Conservation (phyloP, 805 yeast genomes). For the Candida methanosorbosa region DNA sequence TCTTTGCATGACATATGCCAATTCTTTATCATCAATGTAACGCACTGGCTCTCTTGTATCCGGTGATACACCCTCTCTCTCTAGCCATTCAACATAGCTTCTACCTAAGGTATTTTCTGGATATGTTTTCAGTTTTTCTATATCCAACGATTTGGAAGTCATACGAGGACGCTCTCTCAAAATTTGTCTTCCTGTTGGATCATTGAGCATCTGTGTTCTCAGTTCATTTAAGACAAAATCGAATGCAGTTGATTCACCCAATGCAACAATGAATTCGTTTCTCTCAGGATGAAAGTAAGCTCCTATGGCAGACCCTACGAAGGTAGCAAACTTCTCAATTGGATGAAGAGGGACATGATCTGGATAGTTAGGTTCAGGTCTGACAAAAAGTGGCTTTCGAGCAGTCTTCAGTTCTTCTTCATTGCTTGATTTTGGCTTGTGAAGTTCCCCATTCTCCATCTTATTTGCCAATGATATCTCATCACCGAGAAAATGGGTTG, state of each 20-base stretch:
- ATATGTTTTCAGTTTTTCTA: conserved; percentile 46
- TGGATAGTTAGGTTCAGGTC: conserved; percentile 45
- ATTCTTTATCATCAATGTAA: conserved; percentile 81
- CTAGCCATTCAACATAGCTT: conserved; percentile 75
- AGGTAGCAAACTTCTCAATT: conserved; percentile 55
- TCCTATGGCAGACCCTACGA: conserved; percentile 68
- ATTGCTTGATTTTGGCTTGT: conserved; percentile 22
- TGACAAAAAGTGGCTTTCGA: conserved; percentile 22
- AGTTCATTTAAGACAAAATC: conserved; percentile 54
- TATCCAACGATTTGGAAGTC: conserved; percentile 60
- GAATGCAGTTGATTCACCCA: conserved; percentile 87
- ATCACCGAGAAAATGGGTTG: conserved; percentile 19
- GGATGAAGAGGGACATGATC: conserved; percentile 71
- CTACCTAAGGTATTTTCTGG: conserved; percentile 71
- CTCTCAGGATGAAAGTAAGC: conserved; percentile 71
- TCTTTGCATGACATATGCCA: conserved; percentile 88
- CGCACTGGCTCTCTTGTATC: conserved; percentile 87
- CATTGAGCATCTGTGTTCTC: conserved; percentile 66
- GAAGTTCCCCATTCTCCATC: conserved; percentile 44
- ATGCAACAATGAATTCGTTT: conserved; percentile 66
- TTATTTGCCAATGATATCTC: conserved; percentile 49
- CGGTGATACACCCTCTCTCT: conserved; percentile 82
- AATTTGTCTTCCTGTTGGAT: conserved; percentile 68
- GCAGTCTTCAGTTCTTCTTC: conserved; percentile 17
- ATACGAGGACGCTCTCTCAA: conserved; percentile 77